These are phyloP conservation scores for Fusarium oxysporum DNA, from an alignment of 2,329 filamentous ascomycete genomes.

Conservation along the genomic window DNA sequence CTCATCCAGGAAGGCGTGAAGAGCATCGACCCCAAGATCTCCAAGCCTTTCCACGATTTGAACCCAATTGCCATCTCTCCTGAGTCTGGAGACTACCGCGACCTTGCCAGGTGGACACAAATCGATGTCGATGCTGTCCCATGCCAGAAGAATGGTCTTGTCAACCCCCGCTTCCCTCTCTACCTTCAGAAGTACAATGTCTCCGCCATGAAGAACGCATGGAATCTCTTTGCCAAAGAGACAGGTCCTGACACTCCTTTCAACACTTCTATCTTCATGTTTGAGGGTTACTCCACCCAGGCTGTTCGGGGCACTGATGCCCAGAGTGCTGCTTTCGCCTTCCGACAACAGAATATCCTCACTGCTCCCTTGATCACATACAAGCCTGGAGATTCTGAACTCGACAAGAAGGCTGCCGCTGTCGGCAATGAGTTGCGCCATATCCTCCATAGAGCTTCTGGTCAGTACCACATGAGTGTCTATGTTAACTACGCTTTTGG, in stretches of 20 bases:
- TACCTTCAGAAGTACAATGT: slow-evolving; percentile 38
- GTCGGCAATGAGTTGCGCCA: slow-evolving; percentile 31
- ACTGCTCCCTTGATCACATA: slow-evolving; percentile 41
- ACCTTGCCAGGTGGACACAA: slow-evolving; percentile 39
- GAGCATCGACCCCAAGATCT: slow-evolving; percentile 54
- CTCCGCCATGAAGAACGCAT: slow-evolving; percentile 29
- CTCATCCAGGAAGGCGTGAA: slow-evolving; percentile 59
- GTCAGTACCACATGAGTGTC: slow-evolving; percentile 21
- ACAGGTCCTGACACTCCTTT: slow-evolving; percentile 28
- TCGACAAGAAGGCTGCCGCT: slow-evolving; percentile 35
- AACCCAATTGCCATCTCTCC: slow-evolving; percentile 52
- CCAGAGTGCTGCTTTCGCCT: slow-evolving; percentile 35
- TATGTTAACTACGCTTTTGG: slow-evolving; percentile 66
- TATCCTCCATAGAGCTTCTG: slow-evolving; percentile 30
- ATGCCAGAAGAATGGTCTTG: slow-evolving; percentile 40
- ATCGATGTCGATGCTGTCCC: slow-evolving; percentile 30
- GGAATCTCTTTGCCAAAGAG: slow-evolving; percentile 31
- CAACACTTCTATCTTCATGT: slow-evolving; percentile 59
- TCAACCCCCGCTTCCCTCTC: slow-evolving; percentile 45
- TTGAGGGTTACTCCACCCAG: slow-evolving; percentile 64
- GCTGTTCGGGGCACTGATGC: slow-evolving; percentile 46
- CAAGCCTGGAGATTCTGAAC: slow-evolving; percentile 6
- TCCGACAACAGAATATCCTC: slow-evolving; percentile 40
- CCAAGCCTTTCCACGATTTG: slow-evolving; percentile 58
- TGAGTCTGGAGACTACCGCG: slow-evolving; percentile 37